Base-by-base conservation (phyloP, 2,329 filamentous ascomycete species). In the Fusarium sarcochroum region DNA sequence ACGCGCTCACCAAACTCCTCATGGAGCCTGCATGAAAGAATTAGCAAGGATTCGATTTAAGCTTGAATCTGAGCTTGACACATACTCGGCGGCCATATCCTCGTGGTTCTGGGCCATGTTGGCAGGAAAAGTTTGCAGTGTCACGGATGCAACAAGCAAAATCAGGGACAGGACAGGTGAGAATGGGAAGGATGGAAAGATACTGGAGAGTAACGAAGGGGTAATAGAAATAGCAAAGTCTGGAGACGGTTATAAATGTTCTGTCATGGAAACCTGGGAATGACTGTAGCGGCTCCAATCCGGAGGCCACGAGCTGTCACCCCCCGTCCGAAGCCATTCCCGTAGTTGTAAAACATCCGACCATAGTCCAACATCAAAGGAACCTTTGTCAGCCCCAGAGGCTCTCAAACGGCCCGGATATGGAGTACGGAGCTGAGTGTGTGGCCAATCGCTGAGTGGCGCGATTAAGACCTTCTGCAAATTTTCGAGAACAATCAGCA, bases 71-170 rank as follows among this genome's bases (percentile, higher is more conserved):
- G 47, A n/a, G 40, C 8, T 30, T 23, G 42, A 27, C 21, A 73
- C 76, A 58, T 77, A 79, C 77, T 78, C 75, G 52, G 73, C 75
- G 44, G 75, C 74, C 53, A 62, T 68, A 59, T 78, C 75, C 68
- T 79, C 75, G 72, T 78, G 76, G 51, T 76, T 76, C 52, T 75
- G 73, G 51, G 77, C 75, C 77, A 79, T 78, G 55, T 63, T 72
- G 57, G 57, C 47, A 47, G 25, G 23, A 34, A 50, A 15, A 54
- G 10, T 67, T 61, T 62, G 47, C 40, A n/a, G 35, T 34, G 50
- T 56, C 58, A 63, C 60, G 38, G 25, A 61, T 27, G 46, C 47
- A 57, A 34, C 55, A 34, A 65, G 38, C 15, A 42, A 45, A 35
- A 32, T 20, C 17, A 17, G 17, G 21, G 51, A 40, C 50, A 46